Base-by-base conservation (phyloP, 2,329 filamentous ascomycete species). In the Trichoderma endophyticum region DNA sequence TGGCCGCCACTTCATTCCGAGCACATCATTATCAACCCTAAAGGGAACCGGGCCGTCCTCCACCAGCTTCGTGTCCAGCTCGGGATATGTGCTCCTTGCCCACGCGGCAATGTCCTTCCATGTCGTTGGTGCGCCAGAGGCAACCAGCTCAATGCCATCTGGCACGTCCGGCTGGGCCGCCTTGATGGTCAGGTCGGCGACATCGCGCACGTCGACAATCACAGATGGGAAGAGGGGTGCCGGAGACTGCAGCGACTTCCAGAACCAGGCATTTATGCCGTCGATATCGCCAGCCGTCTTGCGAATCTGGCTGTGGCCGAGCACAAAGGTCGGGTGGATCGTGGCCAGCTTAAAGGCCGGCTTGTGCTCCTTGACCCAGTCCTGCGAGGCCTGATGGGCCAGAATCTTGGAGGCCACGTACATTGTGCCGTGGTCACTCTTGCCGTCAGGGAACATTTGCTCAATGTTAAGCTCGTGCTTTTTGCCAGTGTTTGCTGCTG, bases 361-460 rank as follows among this genome's bases (percentile, higher is more conserved):
- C 61, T 68, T 65, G 34, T 75, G 67, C 34, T 69, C 61, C 0
- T 18, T 54, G 26, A 71, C 21, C 74, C 74, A 75, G 51, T 75
- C 68, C 15, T 63, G 28, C 6, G 73, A 69, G 6, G 72, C 72
- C 30, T 74, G 72, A 39, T 74, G 74, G 4, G 74, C 72, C 32
- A 74, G 56, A 43, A 75, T 74, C 65, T 75, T 74, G 26, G 74
- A 75, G 15, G 72, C 72, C 30, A 69, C 67, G 65, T 75, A 73
- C 66, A 71, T 74, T 28, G 54, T 11, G n/a, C 67, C 68, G 36
- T 26, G 30, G 2, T 61, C 36, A 21, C 69, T 30, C 9, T 56
- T 48, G 28, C 43, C n/a, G 28, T 63, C 6, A 72, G 70, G 36
- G 68, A 63, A 32, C 36, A 32, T 15, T 9, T 34, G 34, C 18